Evolutionary conservation across 345 rosid species (phyloP).

Genomic region (Leavenworthia alabamica): DNA sequence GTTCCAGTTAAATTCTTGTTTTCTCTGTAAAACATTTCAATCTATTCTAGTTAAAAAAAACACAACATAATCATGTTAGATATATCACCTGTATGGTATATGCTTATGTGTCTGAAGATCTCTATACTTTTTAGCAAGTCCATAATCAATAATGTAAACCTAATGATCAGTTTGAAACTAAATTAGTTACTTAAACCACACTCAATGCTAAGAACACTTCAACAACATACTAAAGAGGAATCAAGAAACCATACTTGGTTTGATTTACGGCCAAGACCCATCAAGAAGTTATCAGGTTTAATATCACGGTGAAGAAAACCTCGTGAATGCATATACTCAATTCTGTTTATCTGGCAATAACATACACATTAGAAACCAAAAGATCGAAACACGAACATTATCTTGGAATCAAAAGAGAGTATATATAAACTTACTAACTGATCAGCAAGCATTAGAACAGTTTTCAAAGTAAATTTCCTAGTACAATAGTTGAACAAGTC

Average conservation of each 20-base stretch:
- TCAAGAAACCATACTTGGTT: constrained; percentile 52
- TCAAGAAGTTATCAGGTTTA: constrained; percentile 85
- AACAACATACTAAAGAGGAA: background rate
- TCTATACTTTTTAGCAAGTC: constrained; percentile 85
- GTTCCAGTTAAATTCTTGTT: constrained; percentile 92
- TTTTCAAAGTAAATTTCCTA: constrained; percentile 64
- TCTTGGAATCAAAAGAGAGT: background rate
- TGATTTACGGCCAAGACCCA: constrained; percentile 92
- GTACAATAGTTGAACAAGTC: constrained; percentile 79
- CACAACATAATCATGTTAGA: constrained; percentile 20
- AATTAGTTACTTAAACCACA: background rate
- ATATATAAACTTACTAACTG: constrained; percentile 63
- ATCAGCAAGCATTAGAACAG: constrained; percentile 87
- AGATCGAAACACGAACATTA: background rate
- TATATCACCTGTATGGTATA: constrained; percentile 53
- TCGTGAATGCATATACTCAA: constrained; percentile 80
- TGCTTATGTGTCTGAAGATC: constrained; percentile 87
- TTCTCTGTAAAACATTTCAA: constrained; percentile 43
- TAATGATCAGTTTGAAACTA: constrained; percentile 18
- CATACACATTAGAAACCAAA: background rate
- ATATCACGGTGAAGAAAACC: constrained; percentile 94
- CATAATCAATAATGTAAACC: constrained; percentile 79
- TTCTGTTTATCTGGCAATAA: constrained; percentile 58
- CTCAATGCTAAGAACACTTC: background rate
- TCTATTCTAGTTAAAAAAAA: background rate